These are phyloP conservation scores for Zygosaccharomyces bailii DNA, from an alignment of 805 yeast genomes.

Conservation along the genomic window DNA sequence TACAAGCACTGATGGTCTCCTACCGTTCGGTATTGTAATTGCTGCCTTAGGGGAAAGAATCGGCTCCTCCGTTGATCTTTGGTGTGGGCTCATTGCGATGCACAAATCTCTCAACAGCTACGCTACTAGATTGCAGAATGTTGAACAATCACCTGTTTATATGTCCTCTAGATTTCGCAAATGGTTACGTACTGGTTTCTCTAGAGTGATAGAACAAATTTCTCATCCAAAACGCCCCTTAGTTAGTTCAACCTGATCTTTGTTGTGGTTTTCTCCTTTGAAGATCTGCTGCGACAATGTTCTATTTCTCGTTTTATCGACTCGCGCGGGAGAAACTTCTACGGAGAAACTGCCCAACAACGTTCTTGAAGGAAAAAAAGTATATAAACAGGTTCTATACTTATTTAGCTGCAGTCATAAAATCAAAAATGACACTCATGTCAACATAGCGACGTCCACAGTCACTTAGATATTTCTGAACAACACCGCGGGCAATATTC, in stretches of 20 bases:
- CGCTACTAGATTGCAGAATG: background rate
- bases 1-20: slow-evolving; percentile 13
- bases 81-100: slow-evolving; percentile 3
- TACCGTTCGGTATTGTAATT: slow-evolving; percentile 16
- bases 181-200: no score
- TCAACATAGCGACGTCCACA: slow-evolving; percentile 90
- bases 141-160: background rate
- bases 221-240: no score
- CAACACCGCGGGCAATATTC: slow-evolving; percentile 51
- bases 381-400: background rate
- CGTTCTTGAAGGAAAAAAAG: background rate
- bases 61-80: slow-evolving; percentile 9
- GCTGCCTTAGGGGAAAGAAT: slow-evolving; percentile 15
- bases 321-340: background rate
- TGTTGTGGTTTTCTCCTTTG: background rate
- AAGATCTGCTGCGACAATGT: background rate
- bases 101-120: no score
- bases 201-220: background rate
- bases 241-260: no score
- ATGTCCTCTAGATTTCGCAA: no score
- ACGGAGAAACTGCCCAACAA: background rate
- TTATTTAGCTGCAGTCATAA: slow-evolving; percentile 36
- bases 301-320: background rate
- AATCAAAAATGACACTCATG: slow-evolving; percentile 74
- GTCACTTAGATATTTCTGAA: slow-evolving; percentile 67